Base-by-base conservation (phyloP, 164 flowering plant species). In the Pachysandra terminalis region DNA sequence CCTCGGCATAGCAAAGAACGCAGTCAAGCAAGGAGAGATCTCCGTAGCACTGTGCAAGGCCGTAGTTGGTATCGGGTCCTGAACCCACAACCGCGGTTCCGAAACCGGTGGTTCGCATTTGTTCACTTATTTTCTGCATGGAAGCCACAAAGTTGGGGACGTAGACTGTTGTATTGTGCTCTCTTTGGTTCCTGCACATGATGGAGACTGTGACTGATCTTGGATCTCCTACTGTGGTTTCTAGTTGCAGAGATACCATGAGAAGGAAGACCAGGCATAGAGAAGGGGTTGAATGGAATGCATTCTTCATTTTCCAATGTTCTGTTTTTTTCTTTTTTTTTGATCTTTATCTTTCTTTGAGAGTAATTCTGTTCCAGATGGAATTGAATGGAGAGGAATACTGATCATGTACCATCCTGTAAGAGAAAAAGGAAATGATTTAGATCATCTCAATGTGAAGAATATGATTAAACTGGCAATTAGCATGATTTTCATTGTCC, bases 21-120 rank as follows among this genome's bases (percentile, higher is more conserved):
- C 97, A 90, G 60, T 94, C 96, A 0, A 78, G 81, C 21, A 79
- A 61, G 2, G 91, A 81, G 52, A 94, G 90, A 59, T 91, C 98
- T 0, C 97, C 92, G 27, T 91, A 94, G 72, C 98, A 94, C 64
- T 94, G 98, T 3, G 90, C 91, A 2, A 88, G 80, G 17, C 86
- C 95, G 56, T 78, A 87, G 81, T 78, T 83, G 2, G 71, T 62
- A 25, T 91, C 90, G 5, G 82, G 85, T 16, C 86, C 90, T 2
- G 83, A 64, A 37, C 95, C 96, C 0, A 74, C 61, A 14, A 70
- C 59, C 7, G 92, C 86, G n/a, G 40, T 25, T 16, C 93, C 98
- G 54, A 67, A 90, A 19, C 87, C 88, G 8, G 71, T 27, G 9
- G 74, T 75, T 19, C 80, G 75, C 73, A 91, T 80, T 69, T 85